A percentile compares a stretch with the other conserved stretches of the same genome.
These are phyloP conservation scores for Diaporthe helianthi DNA, from an alignment of 2,329 filamentous ascomycete genomes.

Conservation along the genomic window DNA sequence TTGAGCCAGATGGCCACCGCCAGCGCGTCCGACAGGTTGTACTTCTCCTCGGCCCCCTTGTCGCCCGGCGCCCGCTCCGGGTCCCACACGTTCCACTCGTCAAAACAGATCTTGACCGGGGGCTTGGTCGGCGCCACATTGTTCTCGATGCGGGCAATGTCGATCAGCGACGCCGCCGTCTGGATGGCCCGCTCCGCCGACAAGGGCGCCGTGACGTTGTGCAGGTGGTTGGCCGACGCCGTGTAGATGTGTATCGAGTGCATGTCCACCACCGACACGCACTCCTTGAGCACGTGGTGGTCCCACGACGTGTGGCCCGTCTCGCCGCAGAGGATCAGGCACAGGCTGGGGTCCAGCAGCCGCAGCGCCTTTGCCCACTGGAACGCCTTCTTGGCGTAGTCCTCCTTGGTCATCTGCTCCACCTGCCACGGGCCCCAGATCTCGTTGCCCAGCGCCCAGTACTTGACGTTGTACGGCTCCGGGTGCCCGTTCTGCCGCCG, in stretches of 20 bases:
- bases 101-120: conserved; percentile 77
- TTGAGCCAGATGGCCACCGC: conserved; percentile 80
- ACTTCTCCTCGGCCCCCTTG: conserved; percentile 74
- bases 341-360: conserved; percentile 72
- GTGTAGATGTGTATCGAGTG: conserved; percentile 85
- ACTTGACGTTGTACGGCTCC: conserved; percentile 82
- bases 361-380: conserved; percentile 78
- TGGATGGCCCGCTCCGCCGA: conserved; percentile 78
- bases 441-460: conserved; percentile 86
- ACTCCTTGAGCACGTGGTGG: conserved; percentile 74
- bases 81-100: conserved; percentile 88
- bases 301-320: conserved; percentile 76
- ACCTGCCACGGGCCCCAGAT: conserved; percentile 73
- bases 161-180: conserved; percentile 72
- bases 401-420: conserved; percentile 72
- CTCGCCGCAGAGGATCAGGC: conserved; percentile 77
- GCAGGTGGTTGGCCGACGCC: conserved; percentile 57
- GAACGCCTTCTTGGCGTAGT: conserved; percentile 71
- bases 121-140: conserved; percentile 64
- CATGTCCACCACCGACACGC: conserved; percentile 74
- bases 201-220: conserved; percentile 67
- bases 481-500: conserved; percentile 76
- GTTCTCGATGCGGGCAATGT: conserved; percentile 76
- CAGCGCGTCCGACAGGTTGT: conserved; percentile 77
- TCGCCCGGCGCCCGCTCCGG: conserved; percentile 74